These are phyloP conservation scores for Phytophthora pinifolia DNA, from an alignment of 352 stramenopile species.

Conservation along the genomic window DNA sequence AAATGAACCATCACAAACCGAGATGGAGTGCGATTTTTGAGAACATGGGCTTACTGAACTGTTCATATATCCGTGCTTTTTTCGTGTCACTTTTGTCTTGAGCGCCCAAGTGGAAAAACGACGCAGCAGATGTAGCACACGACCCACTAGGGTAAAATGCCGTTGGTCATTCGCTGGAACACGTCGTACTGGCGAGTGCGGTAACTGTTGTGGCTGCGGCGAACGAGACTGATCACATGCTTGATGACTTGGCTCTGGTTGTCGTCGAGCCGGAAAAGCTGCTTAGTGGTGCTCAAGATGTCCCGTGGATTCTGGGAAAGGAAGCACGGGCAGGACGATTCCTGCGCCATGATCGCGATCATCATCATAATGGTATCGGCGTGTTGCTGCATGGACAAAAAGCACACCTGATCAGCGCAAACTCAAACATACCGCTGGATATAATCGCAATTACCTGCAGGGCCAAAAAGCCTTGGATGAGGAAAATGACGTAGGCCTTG, in stretches of 20 bases:
- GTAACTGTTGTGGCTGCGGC: conserved; percentile 90
- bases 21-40: background rate
- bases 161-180: conserved; percentile 93
- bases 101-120: conserved; percentile 4
- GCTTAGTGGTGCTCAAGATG: conserved; percentile 74
- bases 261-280: conserved; percentile 79
- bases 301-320: conserved; percentile 73
- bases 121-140: conserved; percentile 3
- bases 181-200: conserved; percentile 90
- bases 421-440: conserved; percentile 3
- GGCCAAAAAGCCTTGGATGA: conserved; percentile 97
- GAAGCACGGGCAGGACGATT: conserved; percentile 97
- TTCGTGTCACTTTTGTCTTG: conserved; percentile 13
- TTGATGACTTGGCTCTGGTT: conserved; percentile 89
- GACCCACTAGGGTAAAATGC: conserved; percentile 70
- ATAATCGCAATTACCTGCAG: conserved; percentile 72
- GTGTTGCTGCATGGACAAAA: conserved; percentile 64
- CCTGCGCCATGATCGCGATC: conserved; percentile 96
- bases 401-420: conserved; percentile 19
- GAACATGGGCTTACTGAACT: conserved; percentile 9
- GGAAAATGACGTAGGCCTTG: conserved; percentile 97
- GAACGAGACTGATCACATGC: conserved; percentile 88
- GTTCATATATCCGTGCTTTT: conserved; percentile 24
- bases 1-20: conserved; percentile 1
- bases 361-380: conserved; percentile 94